These are phyloP conservation scores for Hypoxylon sp. DNA, from an alignment of 2,329 filamentous ascomycete species.

Conservation along the genomic window DNA sequence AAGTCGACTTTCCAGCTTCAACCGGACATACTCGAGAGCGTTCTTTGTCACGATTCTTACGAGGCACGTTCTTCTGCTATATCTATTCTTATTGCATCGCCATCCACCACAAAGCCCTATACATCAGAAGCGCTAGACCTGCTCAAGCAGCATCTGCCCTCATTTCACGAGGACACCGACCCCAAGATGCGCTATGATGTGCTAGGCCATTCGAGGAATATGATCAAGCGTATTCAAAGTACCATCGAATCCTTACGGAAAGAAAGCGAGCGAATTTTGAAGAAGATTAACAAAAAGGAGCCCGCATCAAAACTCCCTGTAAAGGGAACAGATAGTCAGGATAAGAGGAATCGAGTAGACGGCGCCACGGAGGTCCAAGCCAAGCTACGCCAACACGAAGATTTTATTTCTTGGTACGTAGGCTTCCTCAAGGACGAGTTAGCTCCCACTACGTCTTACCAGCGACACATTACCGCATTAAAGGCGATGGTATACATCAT, in stretches of 20 bases:
- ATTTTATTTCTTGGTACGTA: conserved; percentile 79
- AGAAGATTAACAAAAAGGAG: conserved; percentile 41
- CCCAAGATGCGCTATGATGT: conserved; percentile 86
- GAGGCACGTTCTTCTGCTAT: conserved; percentile 81
- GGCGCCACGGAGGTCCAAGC: conserved; percentile 41
- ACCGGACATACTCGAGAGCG: conserved; percentile 56
- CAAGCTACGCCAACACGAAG: conserved; percentile 59
- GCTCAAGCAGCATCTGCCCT: conserved; percentile 70
- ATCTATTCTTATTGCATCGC: conserved; percentile 79
- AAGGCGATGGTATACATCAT: conserved; percentile 74
- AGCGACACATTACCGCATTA: conserved; percentile 83
- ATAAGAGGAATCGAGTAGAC: conserved; percentile 16
- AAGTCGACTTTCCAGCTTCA: conserved; percentile 48
- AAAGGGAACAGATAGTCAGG: conserved; percentile 9
- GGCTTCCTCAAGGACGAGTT: conserved; percentile 77
- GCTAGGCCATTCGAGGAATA: conserved; percentile 74
- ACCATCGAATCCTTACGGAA: conserved; percentile 64
- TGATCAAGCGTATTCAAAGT: conserved; percentile 78
- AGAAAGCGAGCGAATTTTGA: conserved; percentile 46
- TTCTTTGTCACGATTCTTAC: conserved; percentile 64
- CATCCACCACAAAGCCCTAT: conserved; percentile 77
- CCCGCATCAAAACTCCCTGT: neutral
- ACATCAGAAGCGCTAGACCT: conserved; percentile 67
- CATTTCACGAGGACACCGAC: conserved; percentile 84
- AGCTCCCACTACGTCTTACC: conserved; percentile 83